A percentile compares a stretch with the other conserved stretches of the same genome.
Evolutionary conservation across 176 grass and related monocot genomes (phyloP).

Genomic region (Themeda triandra): DNA sequence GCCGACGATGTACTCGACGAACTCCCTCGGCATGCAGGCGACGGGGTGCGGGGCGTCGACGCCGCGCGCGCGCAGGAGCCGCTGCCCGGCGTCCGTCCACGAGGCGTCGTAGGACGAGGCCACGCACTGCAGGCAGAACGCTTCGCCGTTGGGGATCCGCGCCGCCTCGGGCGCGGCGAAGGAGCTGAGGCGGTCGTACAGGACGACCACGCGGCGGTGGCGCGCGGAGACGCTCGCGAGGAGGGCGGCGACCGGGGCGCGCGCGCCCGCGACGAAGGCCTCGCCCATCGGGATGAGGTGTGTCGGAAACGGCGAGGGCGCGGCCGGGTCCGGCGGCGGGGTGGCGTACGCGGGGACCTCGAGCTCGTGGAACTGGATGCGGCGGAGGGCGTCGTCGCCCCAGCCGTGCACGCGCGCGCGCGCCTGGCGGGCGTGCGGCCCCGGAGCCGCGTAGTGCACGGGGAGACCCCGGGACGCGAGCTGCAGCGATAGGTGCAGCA

Average conservation of each 20-base stretch:
- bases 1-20: not conserved
- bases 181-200: constrained; percentile 29
- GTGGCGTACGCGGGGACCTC: not conserved
- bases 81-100: not conserved
- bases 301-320: not conserved
- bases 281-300: not conserved
- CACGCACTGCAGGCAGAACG: constrained; percentile 27
- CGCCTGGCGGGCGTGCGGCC: constrained; percentile 32
- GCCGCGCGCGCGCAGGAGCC: constrained; percentile 1
- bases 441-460: constrained; percentile 46
- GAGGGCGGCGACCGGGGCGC: not conserved
- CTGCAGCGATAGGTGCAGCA: constrained; percentile 50
- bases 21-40: constrained; percentile 18
- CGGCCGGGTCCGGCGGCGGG: not conserved
- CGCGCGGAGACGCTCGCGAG: not conserved
- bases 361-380: not conserved
- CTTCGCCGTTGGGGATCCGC: not conserved
- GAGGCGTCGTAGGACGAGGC: not conserved
- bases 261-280: not conserved
- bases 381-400: not conserved
- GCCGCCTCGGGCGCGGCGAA: constrained; percentile 26
- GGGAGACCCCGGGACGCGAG: constrained; percentile 34
- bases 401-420: constrained; percentile 4
- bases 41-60: not conserved
- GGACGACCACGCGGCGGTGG: constrained; percentile 27